Conservation (phyloP, 352 stramenopile species). For the Phytophthora pisi region DNA sequence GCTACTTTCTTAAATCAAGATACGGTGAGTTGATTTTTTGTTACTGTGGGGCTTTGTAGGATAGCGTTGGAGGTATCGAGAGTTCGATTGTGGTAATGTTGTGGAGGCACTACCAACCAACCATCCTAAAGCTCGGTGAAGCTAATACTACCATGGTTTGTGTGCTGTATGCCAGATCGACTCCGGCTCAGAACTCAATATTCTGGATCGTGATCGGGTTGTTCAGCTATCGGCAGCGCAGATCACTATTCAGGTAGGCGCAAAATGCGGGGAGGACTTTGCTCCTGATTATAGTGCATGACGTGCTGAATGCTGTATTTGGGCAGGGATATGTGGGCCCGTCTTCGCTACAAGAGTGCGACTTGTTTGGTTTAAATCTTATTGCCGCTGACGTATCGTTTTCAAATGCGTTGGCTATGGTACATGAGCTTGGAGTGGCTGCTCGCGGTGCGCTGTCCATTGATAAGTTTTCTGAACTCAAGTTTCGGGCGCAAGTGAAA, state of each 20-base stretch:
- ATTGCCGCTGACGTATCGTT: conserved; percentile 48
- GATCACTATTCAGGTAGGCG: conserved; percentile 51
- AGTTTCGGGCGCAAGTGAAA: conserved; percentile 50
- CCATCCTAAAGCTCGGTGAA: not conserved
- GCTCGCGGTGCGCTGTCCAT: conserved; percentile 42
- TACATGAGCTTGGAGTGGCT: conserved; percentile 40
- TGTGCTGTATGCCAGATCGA: conserved; percentile 37
- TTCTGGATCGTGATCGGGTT: conserved; percentile 34
- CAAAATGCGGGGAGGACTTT: not conserved
- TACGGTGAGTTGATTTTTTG: not conserved
- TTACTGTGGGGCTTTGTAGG: conserved; percentile 19
- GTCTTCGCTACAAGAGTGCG: conserved; percentile 42
- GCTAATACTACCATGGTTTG: not conserved
- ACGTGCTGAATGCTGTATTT: not conserved
- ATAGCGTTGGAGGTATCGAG: conserved; percentile 41
- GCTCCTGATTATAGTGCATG: not conserved
- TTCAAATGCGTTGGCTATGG: conserved; percentile 54
- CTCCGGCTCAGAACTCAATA: conserved; percentile 58
- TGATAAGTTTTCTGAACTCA: conserved; percentile 77
- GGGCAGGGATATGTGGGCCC: conserved; percentile 57
- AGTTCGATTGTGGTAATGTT: conserved; percentile 54
- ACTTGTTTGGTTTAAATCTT: conserved; percentile 48
- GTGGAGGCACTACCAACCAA: not conserved
- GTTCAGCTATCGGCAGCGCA: conserved; percentile 49
- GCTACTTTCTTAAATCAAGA: not conserved